Conservation (phyloP, 2,329 filamentous ascomycete species). For the Pseudogymnoascus sp. region DNA sequence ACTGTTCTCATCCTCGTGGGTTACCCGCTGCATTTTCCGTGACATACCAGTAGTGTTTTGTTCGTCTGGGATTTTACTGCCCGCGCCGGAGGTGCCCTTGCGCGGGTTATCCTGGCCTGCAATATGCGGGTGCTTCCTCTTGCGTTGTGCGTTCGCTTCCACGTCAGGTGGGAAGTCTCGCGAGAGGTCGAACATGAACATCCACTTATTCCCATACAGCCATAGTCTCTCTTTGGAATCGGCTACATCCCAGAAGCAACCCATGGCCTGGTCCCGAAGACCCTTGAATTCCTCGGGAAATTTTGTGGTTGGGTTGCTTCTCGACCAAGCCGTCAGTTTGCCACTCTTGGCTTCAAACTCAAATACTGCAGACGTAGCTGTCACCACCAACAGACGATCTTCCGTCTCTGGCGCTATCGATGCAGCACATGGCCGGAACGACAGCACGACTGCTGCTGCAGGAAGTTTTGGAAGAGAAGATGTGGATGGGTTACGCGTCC, state of each 20-base stretch:
- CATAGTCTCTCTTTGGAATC: slow-evolving; percentile 57
- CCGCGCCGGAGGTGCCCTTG: slow-evolving; percentile 45
- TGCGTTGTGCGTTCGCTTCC: slow-evolving; percentile 28
- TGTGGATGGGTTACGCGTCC: slow-evolving; percentile 66
- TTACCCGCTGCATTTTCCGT: slow-evolving; percentile 32
- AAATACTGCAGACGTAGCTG: slow-evolving; percentile 59
- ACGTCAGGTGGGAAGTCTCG: slow-evolving; percentile 50
- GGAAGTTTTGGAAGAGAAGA: slow-evolving; percentile 62
- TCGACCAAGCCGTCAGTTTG: slow-evolving; percentile 74
- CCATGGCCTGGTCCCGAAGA: slow-evolving; percentile 73
- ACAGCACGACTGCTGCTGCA: slow-evolving; percentile 57
- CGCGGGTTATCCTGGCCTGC: slow-evolving; percentile 16
- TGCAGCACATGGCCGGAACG: slow-evolving; percentile 47
- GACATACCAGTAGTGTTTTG: slow-evolving; percentile 28
- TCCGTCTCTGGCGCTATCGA: slow-evolving; percentile 36
- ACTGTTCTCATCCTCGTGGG: slow-evolving; percentile 35
- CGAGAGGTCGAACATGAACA: slow-evolving; percentile 86
- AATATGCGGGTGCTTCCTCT: slow-evolving; percentile 23
- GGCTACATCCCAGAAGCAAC: slow-evolving; percentile 71
- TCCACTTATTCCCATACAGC: slow-evolving; percentile 78
- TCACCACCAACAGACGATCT: slow-evolving; percentile 52
- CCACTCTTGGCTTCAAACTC: slow-evolving; percentile 75
- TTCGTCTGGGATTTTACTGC: slow-evolving; percentile 40
- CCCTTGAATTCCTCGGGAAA: slow-evolving; percentile 68
- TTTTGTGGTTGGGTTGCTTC: slow-evolving; percentile 67